Evolutionary conservation across 1,139 yeast species (phyloP).

Genomic region (Debaryomyces subglobosus): DNA sequence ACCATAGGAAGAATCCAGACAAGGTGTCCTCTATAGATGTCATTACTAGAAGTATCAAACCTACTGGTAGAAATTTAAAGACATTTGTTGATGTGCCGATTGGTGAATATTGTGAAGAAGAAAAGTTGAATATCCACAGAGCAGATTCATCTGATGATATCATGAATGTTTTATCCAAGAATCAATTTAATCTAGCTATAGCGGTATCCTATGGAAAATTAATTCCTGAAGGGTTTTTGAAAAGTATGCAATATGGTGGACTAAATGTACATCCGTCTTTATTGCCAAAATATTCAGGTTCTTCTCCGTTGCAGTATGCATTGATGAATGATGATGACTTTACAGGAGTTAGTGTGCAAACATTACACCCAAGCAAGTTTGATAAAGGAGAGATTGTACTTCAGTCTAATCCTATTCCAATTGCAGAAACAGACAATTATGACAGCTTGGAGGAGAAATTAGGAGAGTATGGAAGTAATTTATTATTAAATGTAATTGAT

Average conservation of each 20-base stretch:
- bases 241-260: conserved; percentile 60
- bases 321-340: conserved; percentile 59
- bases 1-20: conserved; percentile 28
- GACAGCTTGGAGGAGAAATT: conserved; percentile 47
- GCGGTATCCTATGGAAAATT: conserved; percentile 90
- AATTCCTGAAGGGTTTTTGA: conserved; percentile 65
- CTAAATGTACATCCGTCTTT: conserved; percentile 92
- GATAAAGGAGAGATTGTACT: conserved; percentile 75
- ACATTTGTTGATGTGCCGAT: conserved; percentile 57
- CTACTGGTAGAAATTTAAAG: conserved; percentile 66
- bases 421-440: conserved; percentile 46
- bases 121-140: conserved; percentile 44
- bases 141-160: conserved; percentile 68
- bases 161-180: conserved; percentile 20
- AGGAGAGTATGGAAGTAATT: conserved; percentile 61
- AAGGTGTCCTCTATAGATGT: conserved; percentile 55
- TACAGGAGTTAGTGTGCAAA: conserved; percentile 90
- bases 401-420: conserved; percentile 52
- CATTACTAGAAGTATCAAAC: conserved; percentile 68
- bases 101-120: conserved; percentile 40
- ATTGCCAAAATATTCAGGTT: conserved; percentile 81
- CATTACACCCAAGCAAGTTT: conserved; percentile 83
- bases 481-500: conserved; percentile 51
- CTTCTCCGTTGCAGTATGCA: conserved; percentile 88
- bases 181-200: conserved; percentile 61